Evolutionary conservation across 495 filamentous ascomycete species (phyloP), one percentile per base, ranked within the genome.

Genomic region (Penicillium malachiteum): DNA sequence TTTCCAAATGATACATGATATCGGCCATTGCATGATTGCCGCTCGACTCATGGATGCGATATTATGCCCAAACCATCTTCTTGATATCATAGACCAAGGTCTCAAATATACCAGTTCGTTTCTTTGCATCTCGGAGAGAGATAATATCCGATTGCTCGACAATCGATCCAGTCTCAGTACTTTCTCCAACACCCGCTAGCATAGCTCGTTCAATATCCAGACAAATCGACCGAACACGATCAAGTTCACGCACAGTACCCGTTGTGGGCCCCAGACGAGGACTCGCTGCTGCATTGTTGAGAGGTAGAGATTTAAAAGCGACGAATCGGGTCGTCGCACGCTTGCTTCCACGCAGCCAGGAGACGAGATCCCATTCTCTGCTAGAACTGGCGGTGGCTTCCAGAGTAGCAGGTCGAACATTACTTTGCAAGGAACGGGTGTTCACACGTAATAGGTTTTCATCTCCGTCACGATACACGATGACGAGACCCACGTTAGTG

Each of bases 11-110:
- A 13, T 16, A 14, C n/a, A n/a, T n/a, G n/a, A n/a, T n/a, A n/a
- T n/a, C n/a, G n/a, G n/a, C n/a, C n/a, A n/a, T n/a, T n/a, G n/a
- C n/a, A n/a, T n/a, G n/a, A n/a, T n/a, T n/a, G n/a, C n/a, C n/a
- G n/a, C n/a, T n/a, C n/a, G n/a, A n/a, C n/a, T n/a, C n/a, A 11
- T 10, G 12, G n/a, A 31, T 11, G 32, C 12, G 14, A 21, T 12
- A 32, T 64, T 63, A 94, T 53, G 88, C 89, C 92, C 92, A 97
- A 21, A 97, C 89, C 69, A 96, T 70, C 78, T 89, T 92, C 81
- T 93, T 96, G 48, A 97, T 75, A 54, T 85, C 86, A 76, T 96
- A 88, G 9, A 89, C 88, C 64, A 92, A 68, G 67, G 90, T 84
- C 75, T 98, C 92, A 41, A 98, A 66, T 64, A 92, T 76, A 6